Conservation (phyloP, 2,329 filamentous ascomycete species). For the Macrophomina phaseolina region DNA sequence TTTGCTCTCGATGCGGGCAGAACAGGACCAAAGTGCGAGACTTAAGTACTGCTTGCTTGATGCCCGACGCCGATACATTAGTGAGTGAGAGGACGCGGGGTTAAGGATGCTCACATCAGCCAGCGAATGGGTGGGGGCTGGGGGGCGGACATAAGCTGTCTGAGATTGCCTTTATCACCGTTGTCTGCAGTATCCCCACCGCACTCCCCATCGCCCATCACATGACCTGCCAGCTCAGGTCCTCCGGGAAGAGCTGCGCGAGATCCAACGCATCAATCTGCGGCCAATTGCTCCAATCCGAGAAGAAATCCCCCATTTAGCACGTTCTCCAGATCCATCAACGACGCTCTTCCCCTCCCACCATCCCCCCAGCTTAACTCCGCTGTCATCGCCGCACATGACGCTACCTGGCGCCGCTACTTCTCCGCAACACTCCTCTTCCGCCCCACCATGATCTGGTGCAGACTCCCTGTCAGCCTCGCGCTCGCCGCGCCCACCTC, state of each 20-base stretch:
- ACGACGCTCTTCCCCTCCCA: neutral
- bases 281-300: conserved; percentile 18
- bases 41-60: too few relatives aligned
- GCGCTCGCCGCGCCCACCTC: neutral
- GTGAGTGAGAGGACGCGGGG: too few relatives aligned
- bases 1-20: neutral
- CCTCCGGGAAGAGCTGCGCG: neutral
- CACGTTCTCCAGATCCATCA: neutral
- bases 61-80: too few relatives aligned
- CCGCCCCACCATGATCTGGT: neutral
- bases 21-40: too few relatives aligned
- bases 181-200: too few relatives aligned
- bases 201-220: neutral
- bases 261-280: conserved; percentile 9
- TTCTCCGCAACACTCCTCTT: neutral
- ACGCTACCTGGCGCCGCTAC: neutral
- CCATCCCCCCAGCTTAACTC: neutral
- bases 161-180: too few relatives aligned
- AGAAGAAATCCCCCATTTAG: neutral
- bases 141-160: too few relatives aligned
- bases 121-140: too few relatives aligned
- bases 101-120: too few relatives aligned
- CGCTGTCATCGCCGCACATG: neutral
- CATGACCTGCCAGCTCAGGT: neutral
- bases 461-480: neutral